These are phyloP conservation scores for Periconia digitata DNA, from an alignment of 2,329 filamentous ascomycete genomes.

Conservation along the genomic window DNA sequence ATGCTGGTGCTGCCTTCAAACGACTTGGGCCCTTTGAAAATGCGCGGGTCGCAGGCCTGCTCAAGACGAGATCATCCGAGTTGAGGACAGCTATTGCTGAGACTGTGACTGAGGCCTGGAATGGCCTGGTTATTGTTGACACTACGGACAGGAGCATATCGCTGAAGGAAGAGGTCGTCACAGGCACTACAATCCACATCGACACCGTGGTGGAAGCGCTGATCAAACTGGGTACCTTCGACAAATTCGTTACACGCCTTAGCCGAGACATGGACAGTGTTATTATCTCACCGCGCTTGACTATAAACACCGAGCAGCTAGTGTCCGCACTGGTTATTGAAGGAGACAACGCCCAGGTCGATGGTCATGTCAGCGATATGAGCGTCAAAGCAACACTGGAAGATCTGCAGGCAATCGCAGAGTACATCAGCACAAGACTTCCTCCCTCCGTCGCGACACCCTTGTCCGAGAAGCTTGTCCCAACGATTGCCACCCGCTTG, in stretches of 20 bases:
- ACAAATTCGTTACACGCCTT: slow-evolving; percentile 59
- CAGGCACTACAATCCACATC: slow-evolving; percentile 30
- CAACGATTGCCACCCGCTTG: slow-evolving; percentile 66
- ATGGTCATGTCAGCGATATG: slow-evolving; percentile 26
- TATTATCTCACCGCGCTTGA: slow-evolving; percentile 63
- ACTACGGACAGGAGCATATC: slow-evolving; percentile 56
- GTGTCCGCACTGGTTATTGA: slow-evolving; percentile 35
- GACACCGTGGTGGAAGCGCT: slow-evolving; percentile 40
- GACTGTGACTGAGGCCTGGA: slow-evolving; percentile 71
- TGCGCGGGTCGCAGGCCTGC: slow-evolving; percentile 63
- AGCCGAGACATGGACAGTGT: slow-evolving; percentile 65
- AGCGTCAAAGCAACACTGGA: slow-evolving; percentile 31
- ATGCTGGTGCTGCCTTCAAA: slow-evolving; percentile 58
- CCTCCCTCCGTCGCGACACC: slow-evolving; percentile 52
- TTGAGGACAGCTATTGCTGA: slow-evolving; percentile 68
- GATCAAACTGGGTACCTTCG: slow-evolving; percentile 40
- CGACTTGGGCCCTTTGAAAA: slow-evolving; percentile 62
- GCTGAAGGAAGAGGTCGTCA: slow-evolving; percentile 55
- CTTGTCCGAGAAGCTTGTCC: slow-evolving; percentile 71
- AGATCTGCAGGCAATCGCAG: slow-evolving; percentile 45
- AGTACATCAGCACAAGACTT: slow-evolving; percentile 55
- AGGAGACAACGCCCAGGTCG: slow-evolving; percentile 37
- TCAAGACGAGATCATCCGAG: slow-evolving; percentile 66
- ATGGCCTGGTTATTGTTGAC: slow-evolving; percentile 65
- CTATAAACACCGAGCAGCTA: slow-evolving; percentile 35